phyloP scores from a whole-genome alignment of 1,139 yeast genomes.

The Suhomyces panamericanus region DNA sequence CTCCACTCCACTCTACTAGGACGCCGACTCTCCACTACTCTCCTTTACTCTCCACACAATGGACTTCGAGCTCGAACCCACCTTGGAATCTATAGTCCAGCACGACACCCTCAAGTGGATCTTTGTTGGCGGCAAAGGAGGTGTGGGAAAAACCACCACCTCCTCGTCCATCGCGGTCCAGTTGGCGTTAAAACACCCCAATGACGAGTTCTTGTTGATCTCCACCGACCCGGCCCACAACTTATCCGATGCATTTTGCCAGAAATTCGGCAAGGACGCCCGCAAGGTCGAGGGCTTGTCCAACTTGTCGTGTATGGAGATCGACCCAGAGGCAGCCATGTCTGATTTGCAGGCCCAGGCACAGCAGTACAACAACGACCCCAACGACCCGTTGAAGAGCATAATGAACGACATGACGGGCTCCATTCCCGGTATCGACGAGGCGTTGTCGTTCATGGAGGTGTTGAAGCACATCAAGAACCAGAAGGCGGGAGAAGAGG shows the following conservation, averaged over 20 bases:
- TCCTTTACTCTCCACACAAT: constrained; percentile 23
- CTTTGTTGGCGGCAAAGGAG: constrained; percentile 98
- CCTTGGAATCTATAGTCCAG: constrained; percentile 60
- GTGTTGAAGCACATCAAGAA: constrained; percentile 93
- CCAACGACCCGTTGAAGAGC: constrained; percentile 61
- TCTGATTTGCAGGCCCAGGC: constrained; percentile 78
- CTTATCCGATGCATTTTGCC: constrained; percentile 95
- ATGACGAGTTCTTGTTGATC: constrained; percentile 79
- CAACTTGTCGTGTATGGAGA: constrained; percentile 95
- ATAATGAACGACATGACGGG: constrained; percentile 92
- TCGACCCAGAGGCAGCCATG: constrained; percentile 93
- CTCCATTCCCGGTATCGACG: constrained; percentile 96
- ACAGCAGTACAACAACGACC: constrained; percentile 54
- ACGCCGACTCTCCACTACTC: too few relatives aligned
- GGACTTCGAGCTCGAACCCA: constrained; percentile 62
- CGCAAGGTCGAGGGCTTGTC: constrained; percentile 85
- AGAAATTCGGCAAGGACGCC: constrained; percentile 96
- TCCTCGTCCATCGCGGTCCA: constrained; percentile 95
- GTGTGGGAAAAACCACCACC: constrained; percentile 97
- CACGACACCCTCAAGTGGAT: constrained; percentile 88
- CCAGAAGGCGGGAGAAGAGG: constrained; percentile 47
- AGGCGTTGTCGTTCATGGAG: constrained; percentile 96
- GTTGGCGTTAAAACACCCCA: constrained; percentile 75
- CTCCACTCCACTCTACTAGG: not conserved
- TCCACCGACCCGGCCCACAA: constrained; percentile 99